phyloP scores from a whole-genome alignment of 83 land plant genomes.

The Picea abies region DNA sequence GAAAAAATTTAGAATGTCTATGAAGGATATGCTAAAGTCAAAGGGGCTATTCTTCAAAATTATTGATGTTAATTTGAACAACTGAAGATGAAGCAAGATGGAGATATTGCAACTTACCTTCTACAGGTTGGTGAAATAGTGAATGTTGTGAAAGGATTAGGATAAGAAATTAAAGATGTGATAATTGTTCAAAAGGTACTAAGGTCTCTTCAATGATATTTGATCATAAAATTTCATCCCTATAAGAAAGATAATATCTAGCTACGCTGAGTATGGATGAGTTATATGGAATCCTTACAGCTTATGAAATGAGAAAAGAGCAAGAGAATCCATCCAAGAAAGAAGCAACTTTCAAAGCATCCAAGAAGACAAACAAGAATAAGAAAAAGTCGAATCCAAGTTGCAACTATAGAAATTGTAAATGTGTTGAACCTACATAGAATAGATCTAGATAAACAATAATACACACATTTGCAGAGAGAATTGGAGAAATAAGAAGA shows the following conservation, averaged over 20 bases:
- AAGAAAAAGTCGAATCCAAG: too few species aligned
- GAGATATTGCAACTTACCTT: neutral
- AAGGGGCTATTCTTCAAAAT: neutral
- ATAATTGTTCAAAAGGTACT: neutral
- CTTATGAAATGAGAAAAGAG: neutral
- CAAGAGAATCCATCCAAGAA: neutral
- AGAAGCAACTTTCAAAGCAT: neutral
- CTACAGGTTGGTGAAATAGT: neutral
- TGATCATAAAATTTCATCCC: neutral
- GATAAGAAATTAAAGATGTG: neutral
- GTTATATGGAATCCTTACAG: neutral
- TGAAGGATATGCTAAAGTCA: slow-evolving; percentile 1
- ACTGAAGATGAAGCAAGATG: slow-evolving; percentile 1
- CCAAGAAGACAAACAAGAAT: neutral
- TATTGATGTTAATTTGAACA: neutral
- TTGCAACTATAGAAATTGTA: too few species aligned
- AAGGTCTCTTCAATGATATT: neutral
- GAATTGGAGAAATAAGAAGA: too few species aligned
- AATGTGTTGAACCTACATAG: too few species aligned
- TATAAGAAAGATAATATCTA: neutral
- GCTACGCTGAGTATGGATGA: neutral
- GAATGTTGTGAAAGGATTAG: neutral
- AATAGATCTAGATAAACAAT: too few species aligned
- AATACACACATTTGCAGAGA: too few species aligned
- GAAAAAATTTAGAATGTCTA: neutral